Evolutionary conservation across 169 alveolate genomes (phyloP).

Genomic region (Blepharisma undulans): DNA sequence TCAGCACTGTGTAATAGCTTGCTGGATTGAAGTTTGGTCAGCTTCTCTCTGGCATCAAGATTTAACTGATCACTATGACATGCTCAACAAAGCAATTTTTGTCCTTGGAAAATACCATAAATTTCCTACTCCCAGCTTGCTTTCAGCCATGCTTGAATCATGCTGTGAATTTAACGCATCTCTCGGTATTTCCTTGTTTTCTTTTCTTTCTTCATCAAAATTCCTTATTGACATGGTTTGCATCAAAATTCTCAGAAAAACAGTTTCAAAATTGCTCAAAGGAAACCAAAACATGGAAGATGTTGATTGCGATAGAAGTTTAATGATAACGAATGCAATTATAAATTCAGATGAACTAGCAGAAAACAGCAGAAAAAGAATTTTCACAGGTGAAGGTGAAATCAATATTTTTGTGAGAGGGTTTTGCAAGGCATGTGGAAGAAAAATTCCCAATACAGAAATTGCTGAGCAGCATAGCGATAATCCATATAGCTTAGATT

Average conservation of each 20-base stretch:
- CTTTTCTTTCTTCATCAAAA: neutral
- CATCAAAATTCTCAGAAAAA: neutral
- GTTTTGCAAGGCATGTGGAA: neutral
- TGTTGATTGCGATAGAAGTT: neutral
- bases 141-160: neutral
- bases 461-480: neutral
- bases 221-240: neutral
- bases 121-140: neutral
- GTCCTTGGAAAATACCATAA: slow-evolving; percentile 33
- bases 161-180: slow-evolving; percentile 4
- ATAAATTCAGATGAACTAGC: neutral
- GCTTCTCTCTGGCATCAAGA: slow-evolving; percentile 48
- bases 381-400: neutral
- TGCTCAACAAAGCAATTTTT: slow-evolving; percentile 40
- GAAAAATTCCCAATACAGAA: neutral
- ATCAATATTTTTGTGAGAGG: neutral
- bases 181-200: neutral
- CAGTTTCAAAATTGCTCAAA: neutral
- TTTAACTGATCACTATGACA: slow-evolving; percentile 35
- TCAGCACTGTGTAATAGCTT: slow-evolving; percentile 27
- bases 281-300: neutral
- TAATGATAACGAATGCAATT: neutral
- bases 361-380: neutral
- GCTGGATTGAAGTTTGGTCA: slow-evolving; percentile 55
- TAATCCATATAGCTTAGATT: neutral